Evolutionary conservation across 83 land plant species (phyloP).

Genomic region (Thuja plicata): DNA sequence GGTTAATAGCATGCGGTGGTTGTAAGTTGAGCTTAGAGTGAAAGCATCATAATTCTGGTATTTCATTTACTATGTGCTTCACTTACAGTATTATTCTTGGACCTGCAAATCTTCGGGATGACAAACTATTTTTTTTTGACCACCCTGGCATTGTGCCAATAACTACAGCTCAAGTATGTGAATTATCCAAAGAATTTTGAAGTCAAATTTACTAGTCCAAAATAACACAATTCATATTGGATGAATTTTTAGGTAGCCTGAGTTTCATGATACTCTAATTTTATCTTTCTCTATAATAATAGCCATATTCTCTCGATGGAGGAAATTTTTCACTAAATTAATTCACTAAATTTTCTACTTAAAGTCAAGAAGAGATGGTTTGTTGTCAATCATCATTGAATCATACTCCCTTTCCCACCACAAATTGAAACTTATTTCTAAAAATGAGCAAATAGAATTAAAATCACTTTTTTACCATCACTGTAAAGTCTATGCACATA

Average conservation of each 20-base stretch:
- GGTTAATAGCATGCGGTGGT: not conserved
- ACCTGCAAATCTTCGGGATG: conserved; percentile 77
- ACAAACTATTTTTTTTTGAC: conserved; percentile 69
- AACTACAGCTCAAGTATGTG: conserved; percentile 72
- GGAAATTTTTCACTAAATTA: not conserved
- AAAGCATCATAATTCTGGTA: too few relatives aligned
- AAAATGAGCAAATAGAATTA: not conserved
- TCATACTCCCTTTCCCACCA: not conserved
- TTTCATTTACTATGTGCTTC: too few relatives aligned
- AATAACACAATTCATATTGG: too few relatives aligned
- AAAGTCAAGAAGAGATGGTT: not conserved
- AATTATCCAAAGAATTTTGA: too few relatives aligned
- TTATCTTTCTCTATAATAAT: not conserved
- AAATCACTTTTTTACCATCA: not conserved
- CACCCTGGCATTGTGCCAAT: conserved; percentile 83
- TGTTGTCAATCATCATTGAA: not conserved
- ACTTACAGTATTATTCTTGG: too few relatives aligned
- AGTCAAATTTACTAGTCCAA: too few relatives aligned
- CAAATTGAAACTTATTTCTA: not conserved
- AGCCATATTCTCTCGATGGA: not conserved
- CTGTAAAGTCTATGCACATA: not conserved
- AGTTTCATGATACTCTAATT: not conserved
- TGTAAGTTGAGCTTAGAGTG: too few relatives aligned
- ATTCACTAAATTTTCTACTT: not conserved
- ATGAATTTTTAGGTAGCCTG: not conserved